These are phyloP conservation scores for Castanea sativa DNA, from an alignment of 306 rosid genomes.

Conservation along the genomic window DNA sequence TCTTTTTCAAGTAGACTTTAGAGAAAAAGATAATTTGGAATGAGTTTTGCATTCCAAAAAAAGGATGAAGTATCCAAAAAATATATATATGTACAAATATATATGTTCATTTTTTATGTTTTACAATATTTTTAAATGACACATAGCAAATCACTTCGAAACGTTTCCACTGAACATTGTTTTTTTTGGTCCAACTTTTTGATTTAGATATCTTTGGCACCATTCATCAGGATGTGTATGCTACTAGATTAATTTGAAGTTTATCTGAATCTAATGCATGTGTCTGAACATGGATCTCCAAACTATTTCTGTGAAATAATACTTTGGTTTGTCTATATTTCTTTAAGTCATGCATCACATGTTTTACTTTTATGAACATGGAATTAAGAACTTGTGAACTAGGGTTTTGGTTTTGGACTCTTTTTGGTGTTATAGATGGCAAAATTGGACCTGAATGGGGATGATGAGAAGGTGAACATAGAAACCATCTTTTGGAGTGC, in stretches of 20 bases:
- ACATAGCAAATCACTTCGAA: background rate
- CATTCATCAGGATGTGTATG: background rate
- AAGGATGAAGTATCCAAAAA: too few species aligned
- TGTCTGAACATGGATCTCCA: background rate
- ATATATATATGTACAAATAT: too few species aligned
- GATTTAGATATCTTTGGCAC: background rate
- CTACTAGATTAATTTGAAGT: background rate
- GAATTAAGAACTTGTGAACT: background rate
- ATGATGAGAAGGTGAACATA: conserved; percentile 68
- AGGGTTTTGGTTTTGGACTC: conserved; percentile 1
- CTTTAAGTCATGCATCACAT: background rate
- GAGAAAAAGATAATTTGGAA: background rate
- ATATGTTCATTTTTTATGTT: background rate
- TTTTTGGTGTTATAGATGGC: conserved; percentile 65
- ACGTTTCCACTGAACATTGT: background rate
- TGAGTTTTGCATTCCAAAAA: background rate
- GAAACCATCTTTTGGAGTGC: conserved; percentile 93
- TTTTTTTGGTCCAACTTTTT: background rate
- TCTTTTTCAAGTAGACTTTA: background rate
- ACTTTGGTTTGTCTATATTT: background rate
- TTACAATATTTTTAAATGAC: background rate
- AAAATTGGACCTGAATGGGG: conserved; percentile 90
- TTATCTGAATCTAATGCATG: background rate
- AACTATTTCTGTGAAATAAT: background rate
- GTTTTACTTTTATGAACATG: background rate